Conservation (phyloP, 441 rosid genomes). For the Corymbia citriodora region DNA sequence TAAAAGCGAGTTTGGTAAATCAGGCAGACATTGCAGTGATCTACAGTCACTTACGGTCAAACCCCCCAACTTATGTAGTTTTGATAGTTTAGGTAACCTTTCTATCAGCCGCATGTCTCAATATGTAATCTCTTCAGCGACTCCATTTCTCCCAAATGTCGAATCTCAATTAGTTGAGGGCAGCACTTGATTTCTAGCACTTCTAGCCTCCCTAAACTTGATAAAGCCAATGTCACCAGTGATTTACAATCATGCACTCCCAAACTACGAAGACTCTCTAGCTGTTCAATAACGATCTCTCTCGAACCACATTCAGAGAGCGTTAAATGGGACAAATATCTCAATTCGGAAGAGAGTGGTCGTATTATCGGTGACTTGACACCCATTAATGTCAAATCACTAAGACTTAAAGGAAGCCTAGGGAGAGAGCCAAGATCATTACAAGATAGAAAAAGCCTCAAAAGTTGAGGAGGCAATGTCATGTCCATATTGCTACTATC, state of each 20-base stretch:
- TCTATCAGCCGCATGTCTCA: accelerated
- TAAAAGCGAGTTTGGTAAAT: neutral
- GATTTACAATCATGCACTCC: accelerated
- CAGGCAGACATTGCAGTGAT: neutral
- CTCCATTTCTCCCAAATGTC: neutral
- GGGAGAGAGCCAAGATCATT: too few relatives aligned
- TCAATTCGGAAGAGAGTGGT: too few relatives aligned
- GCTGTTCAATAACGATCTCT: neutral
- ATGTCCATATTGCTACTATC: too few relatives aligned
- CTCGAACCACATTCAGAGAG: too few relatives aligned
- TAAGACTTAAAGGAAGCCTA: too few relatives aligned
- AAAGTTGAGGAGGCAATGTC: too few relatives aligned
- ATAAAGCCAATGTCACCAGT: neutral
- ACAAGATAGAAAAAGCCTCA: too few relatives aligned
- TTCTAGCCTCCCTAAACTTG: accelerated
- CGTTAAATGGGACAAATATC: too few relatives aligned
- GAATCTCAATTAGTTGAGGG: neutral
- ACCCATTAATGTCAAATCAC: too few relatives aligned
- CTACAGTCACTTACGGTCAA: accelerated
- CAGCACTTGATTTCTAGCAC: accelerated
- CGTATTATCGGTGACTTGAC: too few relatives aligned
- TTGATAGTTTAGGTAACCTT: neutral
- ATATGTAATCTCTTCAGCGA: accelerated
- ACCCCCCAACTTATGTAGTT: accelerated
- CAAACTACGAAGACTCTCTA: accelerated